A percentile compares a stretch with the other conserved stretches of the same genome.
phyloP scores from a whole-genome alignment of 768 basidiomycete genomes.

The Austroboletus eburneus region DNA sequence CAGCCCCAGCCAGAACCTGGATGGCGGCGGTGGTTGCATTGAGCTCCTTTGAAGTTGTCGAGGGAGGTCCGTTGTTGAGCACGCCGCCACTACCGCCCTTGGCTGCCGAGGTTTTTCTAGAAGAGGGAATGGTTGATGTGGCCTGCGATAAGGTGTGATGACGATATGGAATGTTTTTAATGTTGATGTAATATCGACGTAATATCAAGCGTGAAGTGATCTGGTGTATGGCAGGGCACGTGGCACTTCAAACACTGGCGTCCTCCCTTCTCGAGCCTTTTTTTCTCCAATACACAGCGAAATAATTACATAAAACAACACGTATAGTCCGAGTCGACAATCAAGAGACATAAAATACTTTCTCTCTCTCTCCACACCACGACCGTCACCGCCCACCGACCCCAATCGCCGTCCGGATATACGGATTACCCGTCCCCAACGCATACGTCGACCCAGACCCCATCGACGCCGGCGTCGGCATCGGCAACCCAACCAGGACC shows the following conservation, averaged over 20 bases:
- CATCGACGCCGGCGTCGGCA: constrained; percentile 37
- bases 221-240: no score
- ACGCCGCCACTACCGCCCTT: constrained; percentile 43
- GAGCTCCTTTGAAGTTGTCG: constrained; percentile 73
- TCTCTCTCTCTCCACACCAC: neutral
- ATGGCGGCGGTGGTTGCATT: constrained; percentile 82
- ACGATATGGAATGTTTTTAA: no score
- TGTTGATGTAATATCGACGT: no score
- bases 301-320: no score
- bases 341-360: neutral
- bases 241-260: no score
- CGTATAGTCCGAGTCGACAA: neutral
- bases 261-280: no score
- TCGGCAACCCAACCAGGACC: constrained; percentile 42
- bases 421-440: constrained; percentile 56
- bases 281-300: no score
- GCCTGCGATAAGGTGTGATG: constrained; percentile 36
- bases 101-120: constrained; percentile 81
- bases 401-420: constrained; percentile 56
- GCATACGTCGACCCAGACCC: constrained; percentile 54
- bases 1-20: constrained; percentile 95
- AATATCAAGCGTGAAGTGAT: no score
- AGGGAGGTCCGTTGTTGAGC: constrained; percentile 56
- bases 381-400: constrained; percentile 45
- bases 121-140: constrained; percentile 96